Evolutionary conservation across 1,139 yeast genomes (phyloP).

Genomic region (Meyerozyma carpophila): DNA sequence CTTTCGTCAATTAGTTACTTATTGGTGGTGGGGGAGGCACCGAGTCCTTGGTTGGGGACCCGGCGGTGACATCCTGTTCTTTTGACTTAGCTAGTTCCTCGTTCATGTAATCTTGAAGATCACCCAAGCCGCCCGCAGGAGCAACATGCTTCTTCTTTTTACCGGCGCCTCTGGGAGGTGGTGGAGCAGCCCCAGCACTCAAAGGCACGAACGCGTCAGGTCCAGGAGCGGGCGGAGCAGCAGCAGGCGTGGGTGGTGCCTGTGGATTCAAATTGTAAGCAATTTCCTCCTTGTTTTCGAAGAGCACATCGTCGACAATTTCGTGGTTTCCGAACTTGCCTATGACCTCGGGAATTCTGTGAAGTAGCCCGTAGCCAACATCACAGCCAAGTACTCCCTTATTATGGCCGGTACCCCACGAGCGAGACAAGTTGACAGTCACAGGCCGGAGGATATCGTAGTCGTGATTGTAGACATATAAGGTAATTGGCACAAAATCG

Average conservation of each 20-base stretch:
- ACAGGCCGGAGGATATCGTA: conserved; percentile 84
- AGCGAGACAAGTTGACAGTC: conserved; percentile 49
- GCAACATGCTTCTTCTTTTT: conserved; percentile 28
- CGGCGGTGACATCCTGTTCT: conserved; percentile 21
- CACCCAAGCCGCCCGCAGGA: conserved; percentile 20
- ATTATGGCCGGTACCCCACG: conserved; percentile 48
- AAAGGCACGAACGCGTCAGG: not conserved
- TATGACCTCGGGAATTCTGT: conserved; percentile 69
- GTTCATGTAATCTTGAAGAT: conserved; percentile 38
- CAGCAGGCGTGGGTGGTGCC: conserved; percentile 10
- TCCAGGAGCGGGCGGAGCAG: conserved; percentile 6
- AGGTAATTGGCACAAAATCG: conserved; percentile 38
- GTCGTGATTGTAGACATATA: conserved; percentile 86
- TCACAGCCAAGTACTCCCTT: conserved; percentile 87
- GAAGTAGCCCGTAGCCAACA: conserved; percentile 88
- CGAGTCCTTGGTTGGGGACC: conserved; percentile 11
- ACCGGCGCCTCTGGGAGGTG: conserved; percentile 16
- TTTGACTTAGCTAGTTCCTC: conserved; percentile 43
- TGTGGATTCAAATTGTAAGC: conserved; percentile 8
- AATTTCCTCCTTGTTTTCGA: conserved; percentile 21
- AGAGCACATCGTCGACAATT: conserved; percentile 33
- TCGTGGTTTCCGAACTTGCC: conserved; percentile 40
- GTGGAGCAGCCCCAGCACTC: conserved; percentile 11
- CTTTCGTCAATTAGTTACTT: not conserved
- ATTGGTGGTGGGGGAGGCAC: conserved; percentile 28